Percentiles rank a stretch among this genome's conserved stretches.
These are phyloP conservation scores for Rhodotorula diobovata DNA, from an alignment of 768 basidiomycete species.

Conservation along the genomic window DNA sequence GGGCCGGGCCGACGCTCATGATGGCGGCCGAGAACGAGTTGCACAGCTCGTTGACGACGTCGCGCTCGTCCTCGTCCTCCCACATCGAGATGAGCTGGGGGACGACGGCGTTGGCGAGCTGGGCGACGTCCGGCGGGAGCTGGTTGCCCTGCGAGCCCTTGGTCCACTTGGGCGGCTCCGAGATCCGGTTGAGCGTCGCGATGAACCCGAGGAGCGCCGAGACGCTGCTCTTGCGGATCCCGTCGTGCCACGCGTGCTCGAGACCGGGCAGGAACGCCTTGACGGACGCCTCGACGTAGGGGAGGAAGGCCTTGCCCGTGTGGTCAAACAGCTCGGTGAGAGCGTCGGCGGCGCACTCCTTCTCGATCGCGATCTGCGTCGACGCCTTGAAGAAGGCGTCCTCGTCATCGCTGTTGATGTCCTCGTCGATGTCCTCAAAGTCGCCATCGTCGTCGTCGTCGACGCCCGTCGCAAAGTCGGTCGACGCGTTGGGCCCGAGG, in stretches of 20 bases:
- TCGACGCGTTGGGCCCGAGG: constrained; percentile 40
- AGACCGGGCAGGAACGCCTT: constrained; percentile 73
- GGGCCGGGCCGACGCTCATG: constrained; percentile 81
- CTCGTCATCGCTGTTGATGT: constrained; percentile 39
- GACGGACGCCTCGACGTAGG: constrained; percentile 77
- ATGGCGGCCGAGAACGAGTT: constrained; percentile 84
- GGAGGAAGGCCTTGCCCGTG: constrained; percentile 77
- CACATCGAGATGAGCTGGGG: constrained; percentile 78
- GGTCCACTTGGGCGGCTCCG: constrained; percentile 74
- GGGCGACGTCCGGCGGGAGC: constrained; percentile 57
- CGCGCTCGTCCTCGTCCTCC: constrained; percentile 89
- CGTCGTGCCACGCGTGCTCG: constrained; percentile 85
- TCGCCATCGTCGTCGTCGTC: constrained; percentile 58
- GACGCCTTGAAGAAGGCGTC: constrained; percentile 60
- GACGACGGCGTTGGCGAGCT: constrained; percentile 71
- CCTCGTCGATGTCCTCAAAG: constrained; percentile 52
- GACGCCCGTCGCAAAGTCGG: constrained; percentile 53
- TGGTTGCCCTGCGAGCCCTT: constrained; percentile 55
- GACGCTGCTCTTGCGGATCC: constrained; percentile 87
- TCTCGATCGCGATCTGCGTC: constrained; percentile 95
- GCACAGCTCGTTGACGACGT: constrained; percentile 81
- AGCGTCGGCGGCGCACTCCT: constrained; percentile 96
- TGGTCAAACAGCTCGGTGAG: constrained; percentile 83
- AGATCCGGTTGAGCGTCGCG: constrained; percentile 84
- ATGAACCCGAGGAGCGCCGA: constrained; percentile 83